phyloP scores from a whole-genome alignment of 2,329 filamentous ascomycete genomes.

The Samsoniella hepiali region DNA sequence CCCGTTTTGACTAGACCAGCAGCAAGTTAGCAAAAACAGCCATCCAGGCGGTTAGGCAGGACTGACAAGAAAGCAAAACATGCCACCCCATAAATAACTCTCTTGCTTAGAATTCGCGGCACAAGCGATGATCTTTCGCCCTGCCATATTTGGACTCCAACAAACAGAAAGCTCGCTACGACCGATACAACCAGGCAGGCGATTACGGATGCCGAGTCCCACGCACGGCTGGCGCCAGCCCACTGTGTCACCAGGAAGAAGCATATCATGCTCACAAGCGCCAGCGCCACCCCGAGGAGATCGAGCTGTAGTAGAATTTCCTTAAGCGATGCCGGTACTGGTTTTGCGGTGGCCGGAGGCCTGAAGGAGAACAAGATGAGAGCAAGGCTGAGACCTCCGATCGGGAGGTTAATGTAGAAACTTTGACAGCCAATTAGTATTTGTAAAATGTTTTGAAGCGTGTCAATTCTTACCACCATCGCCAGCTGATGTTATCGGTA shows the following conservation, averaged over 20 bases:
- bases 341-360: slow-evolving; percentile 32
- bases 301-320: slow-evolving; percentile 36
- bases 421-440: neutral
- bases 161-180: slow-evolving; percentile 29
- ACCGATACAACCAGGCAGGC: slow-evolving; percentile 33
- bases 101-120: slow-evolving; percentile 1
- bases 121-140: slow-evolving; percentile 6
- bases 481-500: slow-evolving; percentile 19
- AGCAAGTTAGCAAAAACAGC: neutral
- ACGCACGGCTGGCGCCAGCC: slow-evolving; percentile 38
- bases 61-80: slow-evolving; percentile 3
- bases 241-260: slow-evolving; percentile 41
- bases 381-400: slow-evolving; percentile 19
- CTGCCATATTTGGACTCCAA: slow-evolving; percentile 10
- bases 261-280: slow-evolving; percentile 38
- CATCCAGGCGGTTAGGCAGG: neutral
- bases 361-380: slow-evolving; percentile 32
- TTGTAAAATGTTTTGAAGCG: neutral
- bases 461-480: slow-evolving; percentile 4
- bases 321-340: slow-evolving; percentile 27
- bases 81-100: neutral
- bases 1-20: neutral
- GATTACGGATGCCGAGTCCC: slow-evolving; percentile 34
- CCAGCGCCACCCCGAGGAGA: slow-evolving; percentile 29
- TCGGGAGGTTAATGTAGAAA: slow-evolving; percentile 29